Conservation (phyloP, 345 rosid species). For the Eucalyptus fibrosa region DNA sequence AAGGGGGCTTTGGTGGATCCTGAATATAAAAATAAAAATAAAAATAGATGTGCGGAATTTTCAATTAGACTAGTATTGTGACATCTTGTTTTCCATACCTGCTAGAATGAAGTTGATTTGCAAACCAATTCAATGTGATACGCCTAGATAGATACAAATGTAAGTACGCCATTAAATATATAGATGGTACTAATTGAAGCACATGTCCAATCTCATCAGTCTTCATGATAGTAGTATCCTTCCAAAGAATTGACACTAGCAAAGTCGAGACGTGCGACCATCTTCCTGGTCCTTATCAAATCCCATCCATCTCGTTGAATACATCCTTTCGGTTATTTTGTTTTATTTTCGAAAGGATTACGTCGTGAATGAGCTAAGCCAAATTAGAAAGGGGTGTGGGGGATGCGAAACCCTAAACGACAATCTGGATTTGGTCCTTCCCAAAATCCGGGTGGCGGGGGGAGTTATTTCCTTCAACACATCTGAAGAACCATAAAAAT, state of each 20-base stretch:
- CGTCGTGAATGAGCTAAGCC: neutral
- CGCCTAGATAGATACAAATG: rapidly evolving
- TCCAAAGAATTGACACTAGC: neutral
- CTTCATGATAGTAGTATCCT: neutral
- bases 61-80: neutral
- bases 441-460: neutral
- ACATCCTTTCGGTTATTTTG: neutral
- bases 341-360: neutral
- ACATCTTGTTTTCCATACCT: neutral
- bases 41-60: neutral
- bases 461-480: neutral
- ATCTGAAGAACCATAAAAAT: neutral
- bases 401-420: neutral
- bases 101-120: neutral
- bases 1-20: too few relatives aligned
- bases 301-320: neutral
- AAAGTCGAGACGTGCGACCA: neutral
- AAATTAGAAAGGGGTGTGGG: neutral
- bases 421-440: neutral
- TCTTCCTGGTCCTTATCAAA: neutral
- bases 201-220: neutral
- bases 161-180: neutral
- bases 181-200: neutral
- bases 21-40: too few relatives aligned
- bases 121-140: neutral